phyloP scores from a whole-genome alignment of 768 basidiomycete genomes.

The Rhodocollybia butyracea region DNA sequence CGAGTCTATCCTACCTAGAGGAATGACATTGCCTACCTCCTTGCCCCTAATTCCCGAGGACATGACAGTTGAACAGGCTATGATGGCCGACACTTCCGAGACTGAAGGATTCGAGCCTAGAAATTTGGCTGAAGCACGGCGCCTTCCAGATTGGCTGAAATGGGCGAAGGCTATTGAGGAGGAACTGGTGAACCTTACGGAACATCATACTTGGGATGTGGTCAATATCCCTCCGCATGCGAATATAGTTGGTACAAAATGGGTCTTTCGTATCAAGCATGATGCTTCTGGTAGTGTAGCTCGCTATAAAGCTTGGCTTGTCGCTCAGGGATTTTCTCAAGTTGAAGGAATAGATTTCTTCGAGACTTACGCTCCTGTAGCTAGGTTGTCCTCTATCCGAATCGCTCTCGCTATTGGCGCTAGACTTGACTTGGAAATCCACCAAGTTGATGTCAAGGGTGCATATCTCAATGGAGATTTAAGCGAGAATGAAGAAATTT shows the following conservation, averaged over 20 bases:
- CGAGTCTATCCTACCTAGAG: no score
- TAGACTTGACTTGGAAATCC: slow-evolving; percentile 18
- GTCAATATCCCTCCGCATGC: slow-evolving; percentile 19
- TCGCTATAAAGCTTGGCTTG: slow-evolving; percentile 39
- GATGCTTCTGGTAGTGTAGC: slow-evolving; percentile 29
- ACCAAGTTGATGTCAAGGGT: slow-evolving; percentile 27
- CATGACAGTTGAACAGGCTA: not conserved
- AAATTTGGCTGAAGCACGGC: slow-evolving; percentile 17
- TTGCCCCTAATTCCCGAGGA: no score
- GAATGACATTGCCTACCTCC: no score
- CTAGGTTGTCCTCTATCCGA: slow-evolving; percentile 18
- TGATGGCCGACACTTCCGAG: slow-evolving; percentile 1
- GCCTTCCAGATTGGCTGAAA: slow-evolving; percentile 15
- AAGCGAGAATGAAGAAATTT: slow-evolving; percentile 20
- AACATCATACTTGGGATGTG: slow-evolving; percentile 27
- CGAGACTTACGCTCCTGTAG: slow-evolving; percentile 33
- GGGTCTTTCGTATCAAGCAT: slow-evolving; percentile 40
- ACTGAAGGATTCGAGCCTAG: slow-evolving; percentile 13
- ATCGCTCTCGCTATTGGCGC: slow-evolving; percentile 25
- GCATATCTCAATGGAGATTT: slow-evolving; percentile 30
- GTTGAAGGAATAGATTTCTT: slow-evolving; percentile 34
- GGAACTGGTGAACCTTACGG: slow-evolving; percentile 13
- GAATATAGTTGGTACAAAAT: slow-evolving; percentile 34
- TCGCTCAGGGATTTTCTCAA: slow-evolving; percentile 40
- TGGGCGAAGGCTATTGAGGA: slow-evolving; percentile 18